A percentile compares a stretch with the other conserved stretches of the same genome.
Conservation (phyloP, 495 filamentous ascomycete genomes). For the Neurospora sublineolata region DNA sequence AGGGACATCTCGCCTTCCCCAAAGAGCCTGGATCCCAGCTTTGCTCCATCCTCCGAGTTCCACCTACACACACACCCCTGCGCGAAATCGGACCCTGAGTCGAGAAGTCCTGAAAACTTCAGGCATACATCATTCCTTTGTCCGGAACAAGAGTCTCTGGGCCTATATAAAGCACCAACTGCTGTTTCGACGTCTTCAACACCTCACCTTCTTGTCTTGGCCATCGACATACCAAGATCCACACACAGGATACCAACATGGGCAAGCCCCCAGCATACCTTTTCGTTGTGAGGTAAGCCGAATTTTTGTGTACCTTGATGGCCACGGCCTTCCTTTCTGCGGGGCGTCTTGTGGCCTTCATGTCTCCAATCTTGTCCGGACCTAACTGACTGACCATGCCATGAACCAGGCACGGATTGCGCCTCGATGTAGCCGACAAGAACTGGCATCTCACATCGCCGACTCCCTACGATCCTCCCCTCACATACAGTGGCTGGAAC, state of each 20-base stretch:
- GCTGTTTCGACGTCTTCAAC: neutral
- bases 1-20: neutral
- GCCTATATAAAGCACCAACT: neutral
- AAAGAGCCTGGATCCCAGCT: neutral
- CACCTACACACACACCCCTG: neutral
- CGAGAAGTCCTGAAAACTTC: neutral
- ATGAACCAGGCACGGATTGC: constrained; percentile 65
- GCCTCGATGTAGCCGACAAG: constrained; percentile 85
- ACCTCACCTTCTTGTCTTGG: neutral
- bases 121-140: neutral
- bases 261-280: constrained; percentile 41
- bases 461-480: constrained; percentile 87
- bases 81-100: neutral
- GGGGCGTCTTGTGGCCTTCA: neutral
- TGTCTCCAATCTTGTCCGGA: neutral
- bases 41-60: neutral
- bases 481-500: constrained; percentile 89
- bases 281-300: constrained; percentile 67
- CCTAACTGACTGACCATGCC: neutral
- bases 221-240: neutral
- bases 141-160: neutral
- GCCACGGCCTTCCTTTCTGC: neutral
- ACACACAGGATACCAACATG: constrained; percentile 17
- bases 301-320: neutral
- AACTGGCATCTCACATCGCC: constrained; percentile 93